Evolutionary conservation across 192 early-diverging fungal genomes (phyloP), one percentile per base, ranked within the genome.

Genomic region (Backusella circina): DNA sequence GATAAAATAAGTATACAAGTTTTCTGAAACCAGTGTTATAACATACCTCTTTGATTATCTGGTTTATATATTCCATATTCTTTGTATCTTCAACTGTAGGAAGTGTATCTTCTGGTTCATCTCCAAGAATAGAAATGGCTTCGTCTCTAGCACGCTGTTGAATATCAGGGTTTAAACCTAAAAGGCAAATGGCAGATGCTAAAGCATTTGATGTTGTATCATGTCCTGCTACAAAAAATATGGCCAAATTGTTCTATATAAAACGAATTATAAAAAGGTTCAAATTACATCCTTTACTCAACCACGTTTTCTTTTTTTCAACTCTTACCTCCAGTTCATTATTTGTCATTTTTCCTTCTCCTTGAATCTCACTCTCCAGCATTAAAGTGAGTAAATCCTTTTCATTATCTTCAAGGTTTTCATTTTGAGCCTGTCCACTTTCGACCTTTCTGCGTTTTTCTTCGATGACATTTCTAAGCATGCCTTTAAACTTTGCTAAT

Each of bases 121-220:
- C 75, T 13, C 79, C 79, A 16, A 80, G 41, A 8, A 80, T 32
- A 39, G 39, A 23, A 13, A 80, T n/a, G 1, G 57, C 71, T 70
- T 80, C 79, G 3, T 80, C 37, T 16, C 79, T 41, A 23, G 79
- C 79, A n/a, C 67, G 71, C 4, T 67, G 30, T 66, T 80, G 75
- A 13, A 71, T 31, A 28, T 80, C 67, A 35, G 65, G 61, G 35
- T 79, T 30, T 9, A 36, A 13, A 33, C 67, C 72, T 30, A 79
- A 35, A 65, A 50, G 47, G 26, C 74, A 79, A 8, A 79, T 15
- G 18, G 54, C 32, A 21, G 47, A 79, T 21, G 72, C 36, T 32
- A 79, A 18, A 30, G 77, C 65, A 68, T 80, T 76, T 15, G 79
- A 57, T 16, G 79, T 80, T 4, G 79, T 80, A 21, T 80, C 79